Evolutionary conservation across 2,329 filamentous ascomycete species (phyloP).

Genomic region (Pseudocercospora ulei): DNA sequence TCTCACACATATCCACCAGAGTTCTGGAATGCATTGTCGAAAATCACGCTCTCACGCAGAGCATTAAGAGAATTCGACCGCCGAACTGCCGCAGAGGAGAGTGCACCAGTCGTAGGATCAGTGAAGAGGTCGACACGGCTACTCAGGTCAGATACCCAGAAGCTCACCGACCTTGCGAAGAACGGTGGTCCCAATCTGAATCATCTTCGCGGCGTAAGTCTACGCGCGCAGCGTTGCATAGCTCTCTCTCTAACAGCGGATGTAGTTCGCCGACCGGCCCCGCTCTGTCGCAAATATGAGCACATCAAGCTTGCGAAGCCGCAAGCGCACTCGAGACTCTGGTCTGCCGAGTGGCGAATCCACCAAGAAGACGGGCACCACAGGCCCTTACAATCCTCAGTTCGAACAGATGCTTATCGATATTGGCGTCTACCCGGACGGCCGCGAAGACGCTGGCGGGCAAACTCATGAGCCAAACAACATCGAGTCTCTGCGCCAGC

Average conservation of each 20-base stretch:
- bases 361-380: conserved; percentile 23
- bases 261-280: too few species aligned
- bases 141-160: conserved; percentile 1
- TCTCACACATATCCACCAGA: neutral
- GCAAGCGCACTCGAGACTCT: too few species aligned
- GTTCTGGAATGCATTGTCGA: conserved; percentile 8
- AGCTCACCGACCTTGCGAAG: neutral
- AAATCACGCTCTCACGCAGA: neutral
- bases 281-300: too few species aligned
- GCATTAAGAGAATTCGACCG: conserved; percentile 5
- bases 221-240: too few species aligned
- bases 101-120: neutral
- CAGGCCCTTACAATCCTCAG: conserved; percentile 20
- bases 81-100: conserved; percentile 1
- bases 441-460: conserved; percentile 10
- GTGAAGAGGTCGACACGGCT: conserved; percentile 4
- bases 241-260: too few species aligned
- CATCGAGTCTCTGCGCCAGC: conserved; percentile 15
- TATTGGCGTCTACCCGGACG: conserved; percentile 22
- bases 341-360: too few species aligned
- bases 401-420: conserved; percentile 30
- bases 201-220: conserved; percentile 3
- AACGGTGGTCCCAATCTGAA: neutral
- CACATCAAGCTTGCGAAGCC: too few species aligned
- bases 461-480: conserved; percentile 18